These are phyloP conservation scores for Scytalidium sp. DNA, from an alignment of 2,329 filamentous ascomycete species.

Conservation along the genomic window DNA sequence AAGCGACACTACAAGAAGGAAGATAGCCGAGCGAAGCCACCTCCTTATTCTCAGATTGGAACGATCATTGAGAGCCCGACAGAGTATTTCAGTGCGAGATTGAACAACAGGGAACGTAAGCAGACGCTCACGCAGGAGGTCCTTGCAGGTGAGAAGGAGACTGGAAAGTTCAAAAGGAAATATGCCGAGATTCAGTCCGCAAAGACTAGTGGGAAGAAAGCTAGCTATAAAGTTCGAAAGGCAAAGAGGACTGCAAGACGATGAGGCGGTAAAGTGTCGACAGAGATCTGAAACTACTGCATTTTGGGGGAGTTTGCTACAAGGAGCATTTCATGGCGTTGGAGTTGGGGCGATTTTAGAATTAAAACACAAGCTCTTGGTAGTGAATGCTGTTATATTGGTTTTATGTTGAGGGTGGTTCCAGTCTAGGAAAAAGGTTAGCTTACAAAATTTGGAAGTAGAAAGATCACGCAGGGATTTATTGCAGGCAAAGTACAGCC, in stretches of 20 bases:
- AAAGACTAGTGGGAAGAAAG: conserved; percentile 87
- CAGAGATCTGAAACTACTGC: neutral
- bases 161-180: conserved; percentile 77
- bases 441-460: too few relatives aligned
- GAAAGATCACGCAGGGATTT: too few relatives aligned
- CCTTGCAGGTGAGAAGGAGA: conserved; percentile 62
- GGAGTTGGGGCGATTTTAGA: too few relatives aligned
- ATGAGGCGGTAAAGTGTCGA: neutral
- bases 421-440: too few relatives aligned
- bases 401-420: too few relatives aligned
- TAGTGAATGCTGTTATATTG: too few relatives aligned
- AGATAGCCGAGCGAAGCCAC: conserved; percentile 60
- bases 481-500: too few relatives aligned
- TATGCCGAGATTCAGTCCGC: conserved; percentile 79
- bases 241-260: neutral
- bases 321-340: too few relatives aligned
- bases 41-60: conserved; percentile 85
- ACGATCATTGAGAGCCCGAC: conserved; percentile 85
- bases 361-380: too few relatives aligned
- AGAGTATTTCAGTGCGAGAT: conserved; percentile 77
- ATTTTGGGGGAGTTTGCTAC: neutral
- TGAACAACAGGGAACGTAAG: conserved; percentile 86
- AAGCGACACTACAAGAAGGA: conserved; percentile 69
- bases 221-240: conserved; percentile 67
- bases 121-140: conserved; percentile 84